Percentiles rank a stretch among this genome's conserved stretches.
Evolutionary conservation across 1,284 basidiomycete species (phyloP).

Genomic region (Neotropicomus parvogracilis): DNA sequence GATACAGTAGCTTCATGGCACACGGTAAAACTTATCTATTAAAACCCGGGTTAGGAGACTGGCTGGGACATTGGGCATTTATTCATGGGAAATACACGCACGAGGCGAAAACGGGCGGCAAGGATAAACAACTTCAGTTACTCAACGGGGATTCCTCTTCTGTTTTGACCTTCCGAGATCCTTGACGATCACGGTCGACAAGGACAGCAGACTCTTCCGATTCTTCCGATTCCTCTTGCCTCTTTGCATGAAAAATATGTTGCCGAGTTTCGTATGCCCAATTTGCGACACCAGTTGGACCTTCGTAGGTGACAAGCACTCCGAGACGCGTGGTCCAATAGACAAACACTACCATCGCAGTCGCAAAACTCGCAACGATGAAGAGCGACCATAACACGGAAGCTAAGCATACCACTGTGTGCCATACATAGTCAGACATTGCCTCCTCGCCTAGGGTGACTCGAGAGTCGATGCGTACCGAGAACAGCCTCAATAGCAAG

Average conservation of each 20-base stretch:
- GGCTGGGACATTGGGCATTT: not conserved
- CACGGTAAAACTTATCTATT: not conserved
- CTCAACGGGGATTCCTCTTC: slow-evolving; percentile 20
- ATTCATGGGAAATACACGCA: slow-evolving; percentile 1
- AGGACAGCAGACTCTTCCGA: slow-evolving; percentile 27
- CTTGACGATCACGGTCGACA: slow-evolving; percentile 17
- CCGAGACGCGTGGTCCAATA: slow-evolving; percentile 37
- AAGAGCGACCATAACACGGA: slow-evolving; percentile 27
- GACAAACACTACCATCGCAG: slow-evolving; percentile 24
- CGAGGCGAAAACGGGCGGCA: not conserved
- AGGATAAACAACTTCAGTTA: slow-evolving; percentile 5
- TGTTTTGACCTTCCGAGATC: slow-evolving; percentile 23
- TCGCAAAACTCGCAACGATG: slow-evolving; percentile 26
- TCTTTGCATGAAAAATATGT: slow-evolving; percentile 16
- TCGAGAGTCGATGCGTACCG: slow-evolving; percentile 14
- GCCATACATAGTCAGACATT: slow-evolving; percentile 1
- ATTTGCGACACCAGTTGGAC: slow-evolving; percentile 33
- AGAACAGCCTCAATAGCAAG: slow-evolving; percentile 24
- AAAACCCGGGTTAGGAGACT: no score
- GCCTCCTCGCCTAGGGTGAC: not conserved
- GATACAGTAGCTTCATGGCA: slow-evolving; percentile 17
- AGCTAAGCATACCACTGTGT: slow-evolving; percentile 22
- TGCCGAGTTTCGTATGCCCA: slow-evolving; percentile 38
- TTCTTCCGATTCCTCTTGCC: slow-evolving; percentile 20
- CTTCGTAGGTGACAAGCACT: slow-evolving; percentile 32